phyloP scores from a whole-genome alignment of 805 yeast species.

The Suhomyces canberraensis region DNA sequence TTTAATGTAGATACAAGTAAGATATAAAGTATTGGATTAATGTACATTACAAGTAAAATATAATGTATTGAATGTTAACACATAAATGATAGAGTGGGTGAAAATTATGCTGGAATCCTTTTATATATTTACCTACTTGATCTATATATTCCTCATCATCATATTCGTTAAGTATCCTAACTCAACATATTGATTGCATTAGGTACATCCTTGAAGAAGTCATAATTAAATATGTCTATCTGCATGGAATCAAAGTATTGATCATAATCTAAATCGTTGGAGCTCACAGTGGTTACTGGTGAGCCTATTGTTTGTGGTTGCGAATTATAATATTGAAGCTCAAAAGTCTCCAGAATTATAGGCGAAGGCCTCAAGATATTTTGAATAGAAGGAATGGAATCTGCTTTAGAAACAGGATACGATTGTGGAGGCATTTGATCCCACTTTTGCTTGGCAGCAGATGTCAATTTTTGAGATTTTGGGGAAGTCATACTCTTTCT shows the following conservation, averaged over 20 bases:
- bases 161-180: too few relatives aligned
- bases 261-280: slow-evolving; percentile 15
- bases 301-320: not conserved
- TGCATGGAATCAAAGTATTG: slow-evolving; percentile 25
- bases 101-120: too few relatives aligned
- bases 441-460: not conserved
- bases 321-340: not conserved
- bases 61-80: too few relatives aligned
- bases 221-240: slow-evolving; percentile 25
- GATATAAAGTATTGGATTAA: too few relatives aligned
- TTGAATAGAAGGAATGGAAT: slow-evolving; percentile 7
- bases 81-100: too few relatives aligned
- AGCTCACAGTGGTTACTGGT: slow-evolving; percentile 1
- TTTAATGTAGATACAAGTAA: too few relatives aligned
- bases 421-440: not conserved
- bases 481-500: not conserved
- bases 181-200: slow-evolving; percentile 14
- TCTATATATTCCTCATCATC: too few relatives aligned
- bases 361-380: slow-evolving; percentile 8
- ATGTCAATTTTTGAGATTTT: not conserved
- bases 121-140: too few relatives aligned
- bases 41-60: too few relatives aligned
- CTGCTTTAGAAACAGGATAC: not conserved
- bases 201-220: slow-evolving; percentile 24
- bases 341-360: slow-evolving; percentile 1